A percentile compares a stretch with the other conserved stretches of the same genome.
These are phyloP conservation scores for Pleurotus sapidus DNA, from an alignment of 768 basidiomycete species.

Conservation along the genomic window DNA sequence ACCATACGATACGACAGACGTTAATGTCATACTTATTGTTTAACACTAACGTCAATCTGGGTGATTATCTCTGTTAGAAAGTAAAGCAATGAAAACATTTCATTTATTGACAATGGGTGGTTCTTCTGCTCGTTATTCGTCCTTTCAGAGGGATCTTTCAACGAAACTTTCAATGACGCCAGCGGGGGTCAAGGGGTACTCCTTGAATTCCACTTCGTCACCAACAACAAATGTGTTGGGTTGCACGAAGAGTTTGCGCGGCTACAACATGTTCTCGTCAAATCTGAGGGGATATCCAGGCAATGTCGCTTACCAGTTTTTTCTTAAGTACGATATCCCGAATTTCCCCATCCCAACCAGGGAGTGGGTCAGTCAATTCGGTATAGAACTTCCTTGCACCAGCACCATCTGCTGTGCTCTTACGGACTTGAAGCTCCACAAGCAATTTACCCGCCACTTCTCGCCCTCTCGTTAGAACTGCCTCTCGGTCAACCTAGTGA, in stretches of 20 bases:
- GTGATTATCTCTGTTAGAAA: no score
- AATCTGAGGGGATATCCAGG: background rate
- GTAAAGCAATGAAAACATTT: no score
- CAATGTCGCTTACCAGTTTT: constrained; percentile 57
- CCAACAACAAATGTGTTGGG: constrained; percentile 72
- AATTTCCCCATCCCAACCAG: constrained; percentile 73
- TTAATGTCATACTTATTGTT: constrained; percentile 4
- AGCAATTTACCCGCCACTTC: constrained; percentile 71
- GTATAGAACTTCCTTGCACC: constrained; percentile 81
- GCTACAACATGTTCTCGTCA: constrained; percentile 36
- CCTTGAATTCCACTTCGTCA: constrained; percentile 70
- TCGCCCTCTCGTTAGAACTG: constrained; percentile 63
- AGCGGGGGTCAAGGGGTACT: constrained; percentile 70
- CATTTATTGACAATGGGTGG: no score
- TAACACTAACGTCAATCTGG: background rate
- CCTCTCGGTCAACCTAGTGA: constrained; percentile 65
- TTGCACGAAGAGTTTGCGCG: constrained; percentile 84
- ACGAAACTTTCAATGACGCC: constrained; percentile 84
- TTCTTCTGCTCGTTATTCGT: background rate
- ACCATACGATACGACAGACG: constrained; percentile 8
- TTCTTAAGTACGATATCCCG: constrained; percentile 75
- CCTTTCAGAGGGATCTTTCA: constrained; percentile 40
- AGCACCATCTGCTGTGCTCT: constrained; percentile 80
- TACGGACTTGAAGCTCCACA: constrained; percentile 78
- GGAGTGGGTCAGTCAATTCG: constrained; percentile 69